Percentiles rank a stretch among this genome's conserved stretches.
phyloP scores from a whole-genome alignment of 805 yeast species.

The Sugiyamaella lignohabitans region DNA sequence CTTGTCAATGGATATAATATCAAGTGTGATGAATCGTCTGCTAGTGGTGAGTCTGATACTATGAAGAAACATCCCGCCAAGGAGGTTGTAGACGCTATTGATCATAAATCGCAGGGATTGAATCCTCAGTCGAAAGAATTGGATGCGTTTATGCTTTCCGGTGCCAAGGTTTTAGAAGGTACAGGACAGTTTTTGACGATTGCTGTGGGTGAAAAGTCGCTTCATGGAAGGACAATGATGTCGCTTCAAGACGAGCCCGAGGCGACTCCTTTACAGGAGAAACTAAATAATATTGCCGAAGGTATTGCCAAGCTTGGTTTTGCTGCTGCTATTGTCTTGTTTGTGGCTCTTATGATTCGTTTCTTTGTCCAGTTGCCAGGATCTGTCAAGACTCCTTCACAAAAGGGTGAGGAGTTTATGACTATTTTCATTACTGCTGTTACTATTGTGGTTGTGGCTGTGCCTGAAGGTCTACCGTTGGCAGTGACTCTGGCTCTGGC shows the following conservation, averaged over 20 bases:
- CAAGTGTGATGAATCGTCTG: slow-evolving; percentile 85
- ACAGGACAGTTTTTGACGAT: slow-evolving; percentile 80
- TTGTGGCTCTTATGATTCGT: slow-evolving; percentile 69
- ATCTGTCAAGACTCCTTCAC: slow-evolving; percentile 43
- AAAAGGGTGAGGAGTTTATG: slow-evolving; percentile 78
- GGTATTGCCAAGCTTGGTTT: slow-evolving; percentile 95
- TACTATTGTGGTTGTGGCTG: slow-evolving; percentile 93
- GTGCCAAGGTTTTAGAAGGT: slow-evolving; percentile 82
- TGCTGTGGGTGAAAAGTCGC: slow-evolving; percentile 83
- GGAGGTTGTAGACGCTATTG: slow-evolving; percentile 31
- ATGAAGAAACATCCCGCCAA: slow-evolving; percentile 60
- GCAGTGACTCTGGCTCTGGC: slow-evolving; percentile 97
- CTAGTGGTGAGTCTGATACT: slow-evolving; percentile 91
- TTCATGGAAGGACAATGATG: slow-evolving; percentile 87
- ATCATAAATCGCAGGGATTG: slow-evolving; percentile 24
- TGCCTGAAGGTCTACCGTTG: slow-evolving; percentile 97
- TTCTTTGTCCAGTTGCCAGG: slow-evolving; percentile 58
- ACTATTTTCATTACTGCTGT: slow-evolving; percentile 85
- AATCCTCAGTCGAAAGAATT: slow-evolving; percentile 36
- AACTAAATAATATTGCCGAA: slow-evolving; percentile 77
- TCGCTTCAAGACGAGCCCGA: slow-evolving; percentile 71
- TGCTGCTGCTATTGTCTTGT: slow-evolving; percentile 74
- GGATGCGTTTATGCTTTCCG: slow-evolving; percentile 87
- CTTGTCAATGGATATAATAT: slow-evolving; percentile 60
- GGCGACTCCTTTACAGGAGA: slow-evolving; percentile 80